Evolutionary conservation across 352 stramenopile genomes (phyloP).

Genomic region (Phytopythium ostracodes): DNA sequence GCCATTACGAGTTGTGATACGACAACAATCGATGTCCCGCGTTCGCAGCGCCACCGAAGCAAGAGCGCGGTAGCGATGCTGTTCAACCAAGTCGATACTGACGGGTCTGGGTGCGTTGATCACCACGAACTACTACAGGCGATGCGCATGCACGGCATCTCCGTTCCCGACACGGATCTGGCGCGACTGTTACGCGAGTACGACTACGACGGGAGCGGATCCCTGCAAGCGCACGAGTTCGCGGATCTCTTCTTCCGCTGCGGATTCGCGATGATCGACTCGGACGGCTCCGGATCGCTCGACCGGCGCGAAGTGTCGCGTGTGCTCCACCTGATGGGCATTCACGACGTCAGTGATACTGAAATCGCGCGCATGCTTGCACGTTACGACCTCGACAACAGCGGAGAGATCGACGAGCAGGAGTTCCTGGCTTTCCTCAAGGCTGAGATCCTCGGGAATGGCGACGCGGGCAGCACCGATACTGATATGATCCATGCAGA

Average conservation of each 20-base stretch:
- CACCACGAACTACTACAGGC: constrained; percentile 28
- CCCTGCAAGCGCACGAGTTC: constrained; percentile 44
- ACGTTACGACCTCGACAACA: constrained; percentile 63
- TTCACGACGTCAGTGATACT: constrained; percentile 29
- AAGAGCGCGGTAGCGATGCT: constrained; percentile 22
- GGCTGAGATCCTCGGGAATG: constrained; percentile 29
- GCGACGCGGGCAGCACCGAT: constrained; percentile 5
- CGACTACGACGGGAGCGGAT: constrained; percentile 47
- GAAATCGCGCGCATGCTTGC: constrained; percentile 47
- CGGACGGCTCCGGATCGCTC: constrained; percentile 47
- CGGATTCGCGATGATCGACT: constrained; percentile 58
- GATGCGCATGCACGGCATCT: constrained; percentile 29
- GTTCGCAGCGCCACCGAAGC: background rate
- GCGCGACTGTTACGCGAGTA: constrained; percentile 35
- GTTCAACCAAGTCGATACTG: constrained; percentile 45
- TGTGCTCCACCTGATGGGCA: constrained; percentile 48
- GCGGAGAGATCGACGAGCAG: constrained; percentile 65
- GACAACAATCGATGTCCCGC: background rate
- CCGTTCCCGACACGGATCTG: constrained; percentile 30
- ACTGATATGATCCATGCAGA: background rate
- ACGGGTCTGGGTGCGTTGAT: constrained; percentile 45
- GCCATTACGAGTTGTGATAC: background rate
- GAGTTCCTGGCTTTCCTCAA: constrained; percentile 81
- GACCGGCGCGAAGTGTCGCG: constrained; percentile 42
- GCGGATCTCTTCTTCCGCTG: constrained; percentile 52